phyloP scores from a whole-genome alignment of 805 yeast genomes.

The Ogataea naganishii region DNA sequence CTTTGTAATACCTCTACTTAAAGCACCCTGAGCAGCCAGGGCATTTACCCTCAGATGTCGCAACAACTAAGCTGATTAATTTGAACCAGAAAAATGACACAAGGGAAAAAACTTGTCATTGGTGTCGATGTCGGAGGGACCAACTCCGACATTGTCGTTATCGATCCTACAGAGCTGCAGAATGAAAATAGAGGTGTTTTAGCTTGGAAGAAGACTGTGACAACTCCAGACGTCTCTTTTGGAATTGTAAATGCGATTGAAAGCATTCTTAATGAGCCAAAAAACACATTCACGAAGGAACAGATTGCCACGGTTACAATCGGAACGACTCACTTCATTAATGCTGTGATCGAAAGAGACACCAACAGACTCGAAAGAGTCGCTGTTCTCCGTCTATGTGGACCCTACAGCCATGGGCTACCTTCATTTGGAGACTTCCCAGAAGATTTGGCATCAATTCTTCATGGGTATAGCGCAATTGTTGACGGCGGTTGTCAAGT shows the following conservation, averaged over 20 bases:
- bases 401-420: slow-evolving; percentile 25
- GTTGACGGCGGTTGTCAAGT: slow-evolving; percentile 28
- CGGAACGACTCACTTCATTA: slow-evolving; percentile 38
- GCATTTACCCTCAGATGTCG: too few relatives aligned
- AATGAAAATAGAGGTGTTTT: slow-evolving; percentile 20
- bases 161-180: slow-evolving; percentile 20
- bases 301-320: slow-evolving; percentile 31
- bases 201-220: slow-evolving; percentile 28
- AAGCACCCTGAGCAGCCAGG: too few relatives aligned
- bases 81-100: too few relatives aligned
- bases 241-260: slow-evolving; percentile 27
- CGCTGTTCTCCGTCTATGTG: slow-evolving; percentile 31
- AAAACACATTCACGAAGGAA: slow-evolving; percentile 7
- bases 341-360: slow-evolving; percentile 36
- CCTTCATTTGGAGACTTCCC: slow-evolving; percentile 35
- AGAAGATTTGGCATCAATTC: slow-evolving; percentile 18
- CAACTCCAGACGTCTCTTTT: slow-evolving; percentile 29
- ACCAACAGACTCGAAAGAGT: slow-evolving; percentile 27
- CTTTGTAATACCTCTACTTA: too few relatives aligned
- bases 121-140: slow-evolving; percentile 42
- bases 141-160: slow-evolving; percentile 35
- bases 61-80: too few relatives aligned
- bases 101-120: slow-evolving; percentile 12
- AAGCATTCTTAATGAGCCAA: slow-evolving; percentile 17
- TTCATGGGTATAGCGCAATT: slow-evolving; percentile 22